A percentile compares a stretch with the other conserved stretches of the same genome.
These are phyloP conservation scores for Beauveria caledonica DNA, from an alignment of 2,329 filamentous ascomycete genomes.

Conservation along the genomic window DNA sequence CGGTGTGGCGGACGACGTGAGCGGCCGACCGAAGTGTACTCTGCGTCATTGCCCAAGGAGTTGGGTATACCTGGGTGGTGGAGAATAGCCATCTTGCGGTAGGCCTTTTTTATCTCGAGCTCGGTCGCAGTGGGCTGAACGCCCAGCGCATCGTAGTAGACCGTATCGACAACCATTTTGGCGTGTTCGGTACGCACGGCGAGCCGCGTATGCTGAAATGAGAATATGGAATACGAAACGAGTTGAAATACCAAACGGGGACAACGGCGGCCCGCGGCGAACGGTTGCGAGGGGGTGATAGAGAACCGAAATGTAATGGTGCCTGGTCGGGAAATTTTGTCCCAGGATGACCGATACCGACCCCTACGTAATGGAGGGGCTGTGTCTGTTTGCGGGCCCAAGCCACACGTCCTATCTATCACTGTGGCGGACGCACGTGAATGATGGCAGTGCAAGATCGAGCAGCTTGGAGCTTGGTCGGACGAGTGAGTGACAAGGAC, in stretches of 20 bases:
- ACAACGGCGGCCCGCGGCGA: background rate
- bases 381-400: conserved; percentile 14
- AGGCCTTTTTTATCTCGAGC: conserved; percentile 94
- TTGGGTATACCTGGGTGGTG: conserved; percentile 69
- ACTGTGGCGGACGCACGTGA: conserved; percentile 9
- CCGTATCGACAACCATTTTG: conserved; percentile 78
- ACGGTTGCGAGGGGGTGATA: background rate
- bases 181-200: conserved; percentile 10
- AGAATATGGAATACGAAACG: conserved; percentile 1
- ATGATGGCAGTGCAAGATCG: background rate
- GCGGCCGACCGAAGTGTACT: background rate
- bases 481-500: background rate
- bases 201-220: background rate
- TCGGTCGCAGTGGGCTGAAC: conserved; percentile 79
- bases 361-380: conserved; percentile 32
- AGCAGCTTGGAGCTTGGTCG: background rate
- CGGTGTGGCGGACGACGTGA: background rate
- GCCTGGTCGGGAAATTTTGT: conserved; percentile 14
- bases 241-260: background rate
- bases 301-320: background rate
- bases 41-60: background rate
- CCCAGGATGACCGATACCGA: conserved; percentile 11
- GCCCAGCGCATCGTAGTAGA: conserved; percentile 81
- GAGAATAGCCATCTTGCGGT: conserved; percentile 87
- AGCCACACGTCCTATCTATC: background rate